phyloP scores from a whole-genome alignment of 176 grass and related monocot genomes.

The Pharus latifolius region DNA sequence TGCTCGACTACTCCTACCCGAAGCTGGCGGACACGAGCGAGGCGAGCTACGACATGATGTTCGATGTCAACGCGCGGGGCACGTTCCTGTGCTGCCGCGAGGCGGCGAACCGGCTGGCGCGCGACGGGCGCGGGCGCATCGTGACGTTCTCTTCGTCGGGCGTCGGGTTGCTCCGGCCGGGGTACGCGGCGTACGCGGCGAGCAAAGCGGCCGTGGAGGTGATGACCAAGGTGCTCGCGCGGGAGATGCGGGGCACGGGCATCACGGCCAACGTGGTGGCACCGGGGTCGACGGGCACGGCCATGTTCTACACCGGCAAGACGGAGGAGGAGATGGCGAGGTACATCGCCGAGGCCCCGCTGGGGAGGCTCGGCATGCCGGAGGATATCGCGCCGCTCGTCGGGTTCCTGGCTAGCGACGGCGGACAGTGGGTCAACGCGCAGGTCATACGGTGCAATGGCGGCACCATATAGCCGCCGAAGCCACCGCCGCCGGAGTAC shows the following conservation, averaged over 20 bases:
- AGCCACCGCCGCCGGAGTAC: too few relatives aligned
- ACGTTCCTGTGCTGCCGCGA: slow-evolving; percentile 69
- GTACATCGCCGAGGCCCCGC: slow-evolving; percentile 40
- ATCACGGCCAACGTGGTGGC: slow-evolving; percentile 47
- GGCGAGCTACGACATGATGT: slow-evolving; percentile 27
- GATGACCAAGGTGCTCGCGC: slow-evolving; percentile 45
- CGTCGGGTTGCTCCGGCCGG: slow-evolving; percentile 26
- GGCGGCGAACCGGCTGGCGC: slow-evolving; percentile 29
- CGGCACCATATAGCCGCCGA: too few relatives aligned
- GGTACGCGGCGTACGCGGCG: slow-evolving; percentile 36
- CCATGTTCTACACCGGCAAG: slow-evolving; percentile 56
- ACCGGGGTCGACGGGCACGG: slow-evolving; percentile 46
- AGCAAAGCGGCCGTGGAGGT: slow-evolving; percentile 43
- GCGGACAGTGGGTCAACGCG: slow-evolving; percentile 27
- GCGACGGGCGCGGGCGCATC: slow-evolving; percentile 29
- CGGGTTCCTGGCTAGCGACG: slow-evolving; percentile 27
- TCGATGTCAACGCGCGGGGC: slow-evolving; percentile 39
- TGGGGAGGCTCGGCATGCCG: slow-evolving; percentile 21
- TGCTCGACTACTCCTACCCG: slow-evolving; percentile 39
- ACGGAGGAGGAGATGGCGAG: slow-evolving; percentile 19
- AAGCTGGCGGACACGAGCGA: slow-evolving; percentile 30
- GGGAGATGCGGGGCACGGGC: slow-evolving; percentile 35
- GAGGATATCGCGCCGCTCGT: slow-evolving; percentile 25
- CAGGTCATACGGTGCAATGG: slow-evolving; percentile 30
- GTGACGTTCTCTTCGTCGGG: slow-evolving; percentile 28